A percentile compares a stretch with the other conserved stretches of the same genome.
These are phyloP conservation scores for Trypanosoma melophagium DNA, from an alignment of 208 protist species.

Conservation along the genomic window DNA sequence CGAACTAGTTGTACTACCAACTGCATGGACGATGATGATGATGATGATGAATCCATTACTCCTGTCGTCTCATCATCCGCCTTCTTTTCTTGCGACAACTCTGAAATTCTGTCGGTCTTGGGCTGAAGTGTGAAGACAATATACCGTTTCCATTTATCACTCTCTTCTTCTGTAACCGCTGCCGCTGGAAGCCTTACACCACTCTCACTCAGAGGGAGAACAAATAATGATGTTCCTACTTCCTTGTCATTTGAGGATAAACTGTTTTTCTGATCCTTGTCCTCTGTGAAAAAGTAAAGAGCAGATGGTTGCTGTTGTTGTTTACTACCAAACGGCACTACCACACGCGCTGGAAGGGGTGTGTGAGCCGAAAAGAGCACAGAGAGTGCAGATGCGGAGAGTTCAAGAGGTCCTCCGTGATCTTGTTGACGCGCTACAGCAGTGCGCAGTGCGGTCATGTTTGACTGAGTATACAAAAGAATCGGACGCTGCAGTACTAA, in stretches of 20 bases:
- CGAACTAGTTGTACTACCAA: conserved; percentile 24
- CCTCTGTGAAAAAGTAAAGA: conserved; percentile 40
- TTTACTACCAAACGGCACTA: conserved; percentile 37
- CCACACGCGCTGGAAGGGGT: conserved; percentile 47
- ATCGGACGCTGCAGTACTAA: conserved; percentile 40
- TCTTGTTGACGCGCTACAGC: conserved; percentile 16
- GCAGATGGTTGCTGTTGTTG: conserved; percentile 12
- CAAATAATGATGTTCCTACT: not conserved
- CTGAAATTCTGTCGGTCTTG: too few species aligned
- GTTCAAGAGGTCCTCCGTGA: not conserved
- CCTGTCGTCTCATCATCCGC: not conserved
- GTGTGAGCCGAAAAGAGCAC: conserved; percentile 43
- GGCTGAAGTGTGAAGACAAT: too few species aligned
- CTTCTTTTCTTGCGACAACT: too few species aligned
- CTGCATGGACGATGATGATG: not conserved
- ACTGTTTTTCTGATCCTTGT: not conserved
- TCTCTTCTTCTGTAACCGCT: conserved; percentile 2
- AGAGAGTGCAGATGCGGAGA: conserved; percentile 30
- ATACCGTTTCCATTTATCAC: conserved; percentile 7
- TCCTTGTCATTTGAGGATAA: not conserved
- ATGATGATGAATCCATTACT: too few species aligned
- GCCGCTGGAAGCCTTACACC: conserved; percentile 10
- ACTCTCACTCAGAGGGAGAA: conserved; percentile 11
- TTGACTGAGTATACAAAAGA: conserved; percentile 46
- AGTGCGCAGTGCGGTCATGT: conserved; percentile 7